phyloP scores from a whole-genome alignment of 371 early-diverging fungal species.

The Mortierella sp. region DNA sequence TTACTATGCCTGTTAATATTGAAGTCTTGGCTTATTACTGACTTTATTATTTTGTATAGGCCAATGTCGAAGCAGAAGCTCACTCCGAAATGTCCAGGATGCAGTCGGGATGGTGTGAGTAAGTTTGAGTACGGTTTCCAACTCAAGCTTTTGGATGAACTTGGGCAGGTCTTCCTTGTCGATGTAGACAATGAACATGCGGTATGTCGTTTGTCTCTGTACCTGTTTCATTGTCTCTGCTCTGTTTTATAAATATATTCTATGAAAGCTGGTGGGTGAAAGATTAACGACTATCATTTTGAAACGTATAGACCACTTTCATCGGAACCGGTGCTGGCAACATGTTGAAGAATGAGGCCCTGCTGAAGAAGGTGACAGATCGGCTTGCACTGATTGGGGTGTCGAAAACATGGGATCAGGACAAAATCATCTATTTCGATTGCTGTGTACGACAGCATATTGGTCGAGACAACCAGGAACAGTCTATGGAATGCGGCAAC shows the following conservation, averaged over 20 bases:
- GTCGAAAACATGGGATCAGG: neutral
- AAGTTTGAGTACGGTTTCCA: constrained; percentile 23
- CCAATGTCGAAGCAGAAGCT: neutral
- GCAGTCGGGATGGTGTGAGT: neutral
- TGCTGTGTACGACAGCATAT: constrained; percentile 16
- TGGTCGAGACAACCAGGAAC: neutral
- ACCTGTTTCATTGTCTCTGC: neutral
- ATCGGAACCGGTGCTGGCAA: constrained; percentile 23
- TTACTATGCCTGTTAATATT: neutral
- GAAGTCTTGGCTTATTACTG: neutral
- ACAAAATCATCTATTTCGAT: constrained; percentile 19
- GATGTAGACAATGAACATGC: constrained; percentile 25
- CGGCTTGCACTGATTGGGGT: constrained; percentile 21
- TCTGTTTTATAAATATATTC: no score
- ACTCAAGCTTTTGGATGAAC: constrained; percentile 26
- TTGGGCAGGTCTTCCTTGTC: constrained; percentile 21
- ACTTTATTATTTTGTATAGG: neutral
- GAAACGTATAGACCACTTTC: constrained; percentile 6
- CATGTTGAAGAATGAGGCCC: neutral
- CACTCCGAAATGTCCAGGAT: constrained; percentile 14
- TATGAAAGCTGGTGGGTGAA: no score
- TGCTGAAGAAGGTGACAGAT: neutral
- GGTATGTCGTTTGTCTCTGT: constrained; percentile 12
- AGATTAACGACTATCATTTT: neutral
- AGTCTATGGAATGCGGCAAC: neutral